A percentile compares a stretch with the other conserved stretches of the same genome.
These are phyloP conservation scores for Coemansia umbellata DNA, from an alignment of 192 early-diverging fungal genomes.

Conservation along the genomic window DNA sequence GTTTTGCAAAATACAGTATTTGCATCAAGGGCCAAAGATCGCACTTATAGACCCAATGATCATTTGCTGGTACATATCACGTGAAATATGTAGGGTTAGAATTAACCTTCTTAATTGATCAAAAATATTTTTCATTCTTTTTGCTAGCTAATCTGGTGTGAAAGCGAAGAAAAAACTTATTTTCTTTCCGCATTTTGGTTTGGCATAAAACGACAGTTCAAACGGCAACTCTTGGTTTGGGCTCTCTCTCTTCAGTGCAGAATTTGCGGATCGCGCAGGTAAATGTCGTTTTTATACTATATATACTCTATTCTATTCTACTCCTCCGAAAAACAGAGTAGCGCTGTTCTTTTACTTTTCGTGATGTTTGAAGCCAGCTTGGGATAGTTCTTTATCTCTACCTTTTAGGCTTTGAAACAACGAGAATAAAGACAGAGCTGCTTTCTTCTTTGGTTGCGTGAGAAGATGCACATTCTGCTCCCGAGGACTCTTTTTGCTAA, in stretches of 20 bases:
- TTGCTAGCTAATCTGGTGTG: neutral
- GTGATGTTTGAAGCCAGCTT: no score
- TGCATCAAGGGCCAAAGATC: no score
- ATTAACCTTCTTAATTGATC: neutral
- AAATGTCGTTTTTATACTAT: slow-evolving; percentile 22
- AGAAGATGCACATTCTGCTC: slow-evolving; percentile 50
- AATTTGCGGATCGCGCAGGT: slow-evolving; percentile 55
- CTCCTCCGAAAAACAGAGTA: no score
- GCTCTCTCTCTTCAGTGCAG: slow-evolving; percentile 51
- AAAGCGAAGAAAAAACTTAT: neutral
- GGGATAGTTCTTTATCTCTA: no score
- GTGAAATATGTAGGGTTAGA: slow-evolving; percentile 9
- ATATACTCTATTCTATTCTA: slow-evolving; percentile 12
- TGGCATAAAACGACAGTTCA: slow-evolving; percentile 9
- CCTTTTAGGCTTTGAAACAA: no score
- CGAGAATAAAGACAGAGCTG: neutral
- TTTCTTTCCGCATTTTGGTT: neutral
- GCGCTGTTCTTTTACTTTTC: neutral
- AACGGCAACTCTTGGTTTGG: slow-evolving; percentile 1
- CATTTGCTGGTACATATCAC: slow-evolving; percentile 3
- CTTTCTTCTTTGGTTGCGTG: slow-evolving; percentile 19
- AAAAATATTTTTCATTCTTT: no score
- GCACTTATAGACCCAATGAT: neutral
- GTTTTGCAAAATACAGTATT: no score
- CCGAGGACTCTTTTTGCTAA: no score